Conservation (phyloP, 2,329 filamentous ascomycete species). For the Coleophoma cylindrospora region DNA sequence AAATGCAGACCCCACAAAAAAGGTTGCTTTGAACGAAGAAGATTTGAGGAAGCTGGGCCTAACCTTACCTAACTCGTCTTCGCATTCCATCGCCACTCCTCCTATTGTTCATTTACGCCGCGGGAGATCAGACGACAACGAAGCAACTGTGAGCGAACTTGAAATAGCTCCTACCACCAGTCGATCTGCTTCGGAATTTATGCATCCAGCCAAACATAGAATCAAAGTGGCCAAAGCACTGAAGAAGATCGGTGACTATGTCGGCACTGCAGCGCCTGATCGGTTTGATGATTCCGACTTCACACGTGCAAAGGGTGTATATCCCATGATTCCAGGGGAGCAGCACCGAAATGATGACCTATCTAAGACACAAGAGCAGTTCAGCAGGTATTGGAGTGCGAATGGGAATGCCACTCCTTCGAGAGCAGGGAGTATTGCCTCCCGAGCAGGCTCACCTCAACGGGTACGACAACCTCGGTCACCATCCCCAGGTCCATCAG, state of each 20-base stretch:
- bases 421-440: conserved; percentile 32
- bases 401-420: conserved; percentile 29
- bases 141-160: conserved; percentile 1
- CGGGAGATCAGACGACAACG: conserved; percentile 2
- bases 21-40: conserved; percentile 1
- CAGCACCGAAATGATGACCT: conserved; percentile 36
- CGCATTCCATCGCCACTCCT: conserved; percentile 1
- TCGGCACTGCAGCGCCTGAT: conserved; percentile 43
- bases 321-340: conserved; percentile 52
- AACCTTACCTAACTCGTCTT: conserved; percentile 1
- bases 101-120: not conserved
- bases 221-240: conserved; percentile 38
- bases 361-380: conserved; percentile 32
- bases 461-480: conserved; percentile 12
- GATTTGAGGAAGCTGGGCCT: not conserved
- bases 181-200: not conserved
- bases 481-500: conserved; percentile 10
- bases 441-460: conserved; percentile 23
- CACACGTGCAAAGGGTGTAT: conserved; percentile 39
- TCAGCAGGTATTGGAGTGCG: conserved; percentile 29
- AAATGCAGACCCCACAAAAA: conserved; percentile 2
- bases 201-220: conserved; percentile 22
- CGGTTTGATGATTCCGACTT: conserved; percentile 45
- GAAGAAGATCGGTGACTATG: conserved; percentile 34
- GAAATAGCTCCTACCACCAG: conserved; percentile 3